Evolutionary conservation across 169 alveolate genomes (phyloP).

Genomic region (Plasmodium berghei): DNA sequence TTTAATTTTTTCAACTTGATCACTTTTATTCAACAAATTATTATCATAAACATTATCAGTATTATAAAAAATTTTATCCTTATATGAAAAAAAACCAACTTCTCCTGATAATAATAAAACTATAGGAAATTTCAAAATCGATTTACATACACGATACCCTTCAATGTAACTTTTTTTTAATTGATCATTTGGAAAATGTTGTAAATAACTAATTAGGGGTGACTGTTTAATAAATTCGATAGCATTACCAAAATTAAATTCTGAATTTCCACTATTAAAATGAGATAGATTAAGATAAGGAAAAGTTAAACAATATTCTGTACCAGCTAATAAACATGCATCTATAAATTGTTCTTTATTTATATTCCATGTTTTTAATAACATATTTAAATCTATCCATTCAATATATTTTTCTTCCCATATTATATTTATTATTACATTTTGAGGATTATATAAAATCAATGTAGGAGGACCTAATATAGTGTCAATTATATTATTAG

Average conservation of each 20-base stretch:
- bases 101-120: constrained; percentile 51
- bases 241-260: constrained; percentile 78
- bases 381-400: constrained; percentile 78
- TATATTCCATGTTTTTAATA: constrained; percentile 77
- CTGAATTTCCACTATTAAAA: constrained; percentile 70
- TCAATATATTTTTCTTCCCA: constrained; percentile 73
- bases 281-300: constrained; percentile 78
- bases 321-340: constrained; percentile 84
- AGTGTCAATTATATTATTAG: constrained; percentile 77
- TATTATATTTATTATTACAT: constrained; percentile 46
- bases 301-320: constrained; percentile 85
- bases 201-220: constrained; percentile 80
- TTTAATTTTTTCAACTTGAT: no score
- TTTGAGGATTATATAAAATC: constrained; percentile 78
- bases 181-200: constrained; percentile 81
- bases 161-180: constrained; percentile 27
- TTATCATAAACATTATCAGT: no score
- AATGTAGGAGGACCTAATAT: constrained; percentile 83
- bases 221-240: constrained; percentile 82
- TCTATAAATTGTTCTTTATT: constrained; percentile 81
- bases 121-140: constrained; percentile 55
- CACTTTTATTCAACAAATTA: no score
- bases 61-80: background rate
- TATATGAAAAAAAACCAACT: constrained; percentile 9
- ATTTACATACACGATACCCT: constrained; percentile 63